Conservation (phyloP, 306 rosid genomes). For the Citrullus colocynthis region DNA sequence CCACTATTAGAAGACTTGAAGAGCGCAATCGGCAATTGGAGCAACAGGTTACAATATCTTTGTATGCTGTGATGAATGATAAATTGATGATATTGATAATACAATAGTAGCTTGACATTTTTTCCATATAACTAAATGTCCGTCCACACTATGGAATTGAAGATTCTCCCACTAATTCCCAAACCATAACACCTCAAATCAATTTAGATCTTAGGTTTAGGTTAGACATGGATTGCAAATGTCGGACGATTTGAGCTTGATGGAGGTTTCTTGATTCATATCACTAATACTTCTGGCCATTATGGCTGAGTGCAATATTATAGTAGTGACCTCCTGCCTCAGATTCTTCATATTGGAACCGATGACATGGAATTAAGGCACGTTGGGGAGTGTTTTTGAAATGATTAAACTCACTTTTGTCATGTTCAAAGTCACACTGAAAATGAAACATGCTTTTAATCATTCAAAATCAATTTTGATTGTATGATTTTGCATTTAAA, state of each 20-base stretch:
- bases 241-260: not conserved
- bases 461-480: no score
- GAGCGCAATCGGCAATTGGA: conserved; percentile 92
- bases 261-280: not conserved
- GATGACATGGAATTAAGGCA: not conserved
- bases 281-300: no score
- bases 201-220: not conserved
- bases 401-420: no score
- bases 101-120: conserved; percentile 1
- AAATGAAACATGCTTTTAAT: no score
- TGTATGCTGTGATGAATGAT: conserved; percentile 9
- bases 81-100: not conserved
- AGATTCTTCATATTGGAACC: not conserved
- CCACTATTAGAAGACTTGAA: conserved; percentile 93
- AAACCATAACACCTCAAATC: not conserved
- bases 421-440: no score
- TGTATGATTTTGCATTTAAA: no score
- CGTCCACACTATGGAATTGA: not conserved
- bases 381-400: no score
- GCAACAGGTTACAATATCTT: conserved; percentile 56
- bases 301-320: no score
- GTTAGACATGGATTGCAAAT: not conserved
- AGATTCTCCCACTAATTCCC: not conserved
- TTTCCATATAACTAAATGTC: not conserved
- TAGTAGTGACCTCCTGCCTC: not conserved